phyloP scores from a whole-genome alignment of 2,329 filamentous ascomycete genomes.

The Salinomyces thailandicus region DNA sequence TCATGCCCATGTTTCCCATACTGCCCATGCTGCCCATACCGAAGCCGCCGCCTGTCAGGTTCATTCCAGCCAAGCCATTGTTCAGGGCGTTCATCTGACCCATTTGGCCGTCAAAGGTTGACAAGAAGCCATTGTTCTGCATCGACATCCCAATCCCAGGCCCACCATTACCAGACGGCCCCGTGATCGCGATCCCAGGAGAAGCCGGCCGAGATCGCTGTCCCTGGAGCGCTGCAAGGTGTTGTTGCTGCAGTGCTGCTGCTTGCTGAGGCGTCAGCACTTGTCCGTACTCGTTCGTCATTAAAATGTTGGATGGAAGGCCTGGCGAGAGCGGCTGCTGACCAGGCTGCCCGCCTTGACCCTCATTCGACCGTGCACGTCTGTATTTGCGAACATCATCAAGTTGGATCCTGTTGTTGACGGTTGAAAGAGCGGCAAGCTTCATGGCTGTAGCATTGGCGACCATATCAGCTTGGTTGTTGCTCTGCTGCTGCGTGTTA shows the following conservation, averaged over 20 bases:
- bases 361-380: constrained; percentile 79
- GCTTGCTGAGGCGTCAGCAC: constrained; percentile 55
- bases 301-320: constrained; percentile 59
- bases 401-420: constrained; percentile 94
- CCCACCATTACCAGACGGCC: constrained; percentile 42
- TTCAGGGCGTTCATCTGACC: constrained; percentile 42
- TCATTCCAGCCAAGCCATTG: constrained; percentile 60
- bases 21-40: constrained; percentile 58
- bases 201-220: constrained; percentile 81
- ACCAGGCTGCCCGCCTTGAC: constrained; percentile 36
- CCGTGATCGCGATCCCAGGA: constrained; percentile 74
- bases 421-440: constrained; percentile 86
- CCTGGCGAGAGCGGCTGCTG: constrained; percentile 57
- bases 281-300: constrained; percentile 91
- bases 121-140: constrained; percentile 88
- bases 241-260: constrained; percentile 53
- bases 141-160: constrained; percentile 66
- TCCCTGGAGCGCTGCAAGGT: constrained; percentile 69
- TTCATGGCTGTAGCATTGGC: constrained; percentile 99
- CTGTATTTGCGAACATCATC: constrained; percentile 97
- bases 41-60: constrained; percentile 38
- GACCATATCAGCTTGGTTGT: constrained; percentile 87
- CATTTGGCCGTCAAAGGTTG: constrained; percentile 62
- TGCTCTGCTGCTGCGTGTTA: constrained; percentile 42
- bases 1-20: constrained; percentile 34